Evolutionary conservation across 2,329 filamentous ascomycete species (phyloP), one percentile per base, ranked within the genome.

Genomic region (Sphaerulina vaccinii): DNA sequence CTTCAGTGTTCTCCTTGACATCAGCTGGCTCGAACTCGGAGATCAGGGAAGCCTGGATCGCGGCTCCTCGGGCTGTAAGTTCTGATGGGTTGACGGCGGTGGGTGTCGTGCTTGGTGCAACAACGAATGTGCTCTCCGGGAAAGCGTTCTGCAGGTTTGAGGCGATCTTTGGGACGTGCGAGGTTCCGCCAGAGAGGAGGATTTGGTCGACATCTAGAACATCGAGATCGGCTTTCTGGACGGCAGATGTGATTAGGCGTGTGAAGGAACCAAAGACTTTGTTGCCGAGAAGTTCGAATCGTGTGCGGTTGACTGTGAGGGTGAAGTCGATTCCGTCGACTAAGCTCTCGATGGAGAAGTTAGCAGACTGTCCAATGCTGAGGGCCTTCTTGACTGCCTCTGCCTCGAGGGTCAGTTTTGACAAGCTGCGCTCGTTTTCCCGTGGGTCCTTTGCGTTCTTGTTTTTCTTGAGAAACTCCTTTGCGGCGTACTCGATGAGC

Each of bases 401-500:
- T 59, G 90, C 82, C 77, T 97, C 93, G 41, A 90, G 80, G 73
- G 90, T 92, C 61, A 99, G 79, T 81, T 97, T 99, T 56, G 93
- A 91, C 64, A 96, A 76, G 65, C 87, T 87, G 65, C 85, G 85
- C 49, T 85, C 79, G 69, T 93, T 89, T 68, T 85, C 81, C 62
- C 91, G 83, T 18, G 93, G 93, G 72, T 97, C 93, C 36, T 60
- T 58, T 24, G 66, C 60, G 52, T 83, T 83, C 76, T 85, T 86
- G 81, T 97, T 83, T 81, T 95, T 96, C 83, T 99, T 97, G 68
- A 93, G 82, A 76, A 99, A 99, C 74, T 99, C 93, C 80, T 99
- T 99, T 64, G 92, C 88, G 64, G 97, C 96, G 79, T 96, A 86
- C 70, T 99, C 92, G 70, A 96, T 88, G 53, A 99, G 80, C 43